phyloP scores from a whole-genome alignment of 306 rosid genomes.

The Cucumis cinereus region DNA sequence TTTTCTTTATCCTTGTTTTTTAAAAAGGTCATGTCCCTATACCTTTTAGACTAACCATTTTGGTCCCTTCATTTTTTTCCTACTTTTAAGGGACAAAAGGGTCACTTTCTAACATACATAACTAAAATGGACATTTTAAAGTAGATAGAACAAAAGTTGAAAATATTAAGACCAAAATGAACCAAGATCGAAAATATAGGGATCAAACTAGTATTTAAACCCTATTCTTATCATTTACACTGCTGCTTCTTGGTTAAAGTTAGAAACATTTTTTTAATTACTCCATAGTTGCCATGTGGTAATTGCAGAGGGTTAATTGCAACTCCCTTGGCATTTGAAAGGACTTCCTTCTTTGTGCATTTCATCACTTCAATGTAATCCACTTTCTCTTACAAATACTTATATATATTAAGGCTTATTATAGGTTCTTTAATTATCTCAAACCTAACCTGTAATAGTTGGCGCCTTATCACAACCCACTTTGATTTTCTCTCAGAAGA shows the following conservation, averaged over 20 bases:
- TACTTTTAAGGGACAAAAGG: no score
- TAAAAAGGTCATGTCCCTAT: no score
- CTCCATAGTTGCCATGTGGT: neutral
- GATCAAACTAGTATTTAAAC: no score
- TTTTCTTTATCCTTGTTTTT: no score
- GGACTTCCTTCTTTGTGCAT: neutral
- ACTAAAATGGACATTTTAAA: no score
- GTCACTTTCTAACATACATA: no score
- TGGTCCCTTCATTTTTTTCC: no score
- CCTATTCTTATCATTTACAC: neutral
- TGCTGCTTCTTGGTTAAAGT: neutral
- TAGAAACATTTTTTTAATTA: neutral
- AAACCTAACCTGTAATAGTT: conserved; percentile 68
- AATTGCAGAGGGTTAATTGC: neutral
- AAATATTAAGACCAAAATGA: no score
- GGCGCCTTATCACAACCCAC: conserved; percentile 88
- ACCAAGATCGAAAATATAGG: no score
- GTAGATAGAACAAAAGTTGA: no score
- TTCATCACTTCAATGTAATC: neutral
- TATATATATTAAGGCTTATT: neutral
- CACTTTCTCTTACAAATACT: neutral
- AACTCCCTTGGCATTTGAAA: neutral
- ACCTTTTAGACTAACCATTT: no score
- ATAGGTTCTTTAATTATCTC: neutral
- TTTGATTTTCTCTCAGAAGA: conserved; percentile 73